Conservation (phyloP, 2,329 filamentous ascomycete genomes). For the Coleophoma crateriformis region DNA sequence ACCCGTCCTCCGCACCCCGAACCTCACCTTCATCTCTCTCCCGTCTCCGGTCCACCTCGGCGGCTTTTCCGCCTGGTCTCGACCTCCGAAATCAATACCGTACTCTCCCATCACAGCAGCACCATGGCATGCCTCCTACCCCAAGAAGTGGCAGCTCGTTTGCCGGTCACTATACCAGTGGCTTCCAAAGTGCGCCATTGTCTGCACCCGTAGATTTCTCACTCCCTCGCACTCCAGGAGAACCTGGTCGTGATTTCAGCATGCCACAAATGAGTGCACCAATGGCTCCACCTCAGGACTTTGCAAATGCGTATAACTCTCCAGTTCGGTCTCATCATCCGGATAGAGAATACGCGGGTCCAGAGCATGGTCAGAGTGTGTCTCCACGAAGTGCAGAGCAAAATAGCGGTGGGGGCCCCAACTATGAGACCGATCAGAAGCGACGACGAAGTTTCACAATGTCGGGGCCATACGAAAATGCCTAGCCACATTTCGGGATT, state of each 20-base stretch:
- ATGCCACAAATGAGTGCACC: conserved; percentile 51
- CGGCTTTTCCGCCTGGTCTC: conserved; percentile 38
- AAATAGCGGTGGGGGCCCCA: conserved; percentile 16
- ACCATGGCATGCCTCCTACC: conserved; percentile 12
- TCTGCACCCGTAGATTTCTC: conserved; percentile 49
- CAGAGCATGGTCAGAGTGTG: conserved; percentile 15
- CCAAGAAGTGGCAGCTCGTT: conserved; percentile 28
- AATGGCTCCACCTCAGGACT: conserved; percentile 46
- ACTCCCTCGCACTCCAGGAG: conserved; percentile 36
- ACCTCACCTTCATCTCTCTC: conserved; percentile 36
- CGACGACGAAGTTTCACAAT: conserved; percentile 24
- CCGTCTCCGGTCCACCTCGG: conserved; percentile 44
- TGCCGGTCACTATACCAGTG: conserved; percentile 36
- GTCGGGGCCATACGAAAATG: conserved; percentile 12
- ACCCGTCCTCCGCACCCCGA: conserved; percentile 22
- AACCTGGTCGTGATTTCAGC: conserved; percentile 39
- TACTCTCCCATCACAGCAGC: conserved; percentile 25
- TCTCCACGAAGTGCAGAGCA: conserved; percentile 13
- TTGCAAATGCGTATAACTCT: conserved; percentile 26
- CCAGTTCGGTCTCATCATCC: conserved; percentile 14
- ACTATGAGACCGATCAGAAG: conserved; percentile 22
- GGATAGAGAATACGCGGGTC: conserved; percentile 14
- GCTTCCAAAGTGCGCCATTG: conserved; percentile 48
- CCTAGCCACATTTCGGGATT: background rate
- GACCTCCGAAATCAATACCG: conserved; percentile 42